Base-by-base conservation (phyloP, 2,329 filamentous ascomycete genomes). In the Aspergillus brasiliensis region DNA sequence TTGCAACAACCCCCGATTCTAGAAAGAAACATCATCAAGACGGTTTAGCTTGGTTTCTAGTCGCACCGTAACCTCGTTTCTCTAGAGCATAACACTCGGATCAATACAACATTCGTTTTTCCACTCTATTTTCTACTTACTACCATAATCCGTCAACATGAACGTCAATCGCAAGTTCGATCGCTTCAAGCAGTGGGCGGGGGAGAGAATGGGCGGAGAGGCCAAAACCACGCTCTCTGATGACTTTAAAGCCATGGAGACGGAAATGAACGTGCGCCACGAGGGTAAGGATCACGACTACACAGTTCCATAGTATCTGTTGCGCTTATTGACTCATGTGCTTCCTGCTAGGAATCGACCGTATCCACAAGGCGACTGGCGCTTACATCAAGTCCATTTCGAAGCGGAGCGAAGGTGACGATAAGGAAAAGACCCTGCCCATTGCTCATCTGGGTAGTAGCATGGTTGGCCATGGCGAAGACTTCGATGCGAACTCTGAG, bases 161-260 rank as follows among this genome's bases (percentile, higher is more conserved):
- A 86, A 86, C 70, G 81, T 88, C 76, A 88, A 87, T 78, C 97
- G 96, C 83, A 97, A 96, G 76, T 87, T 98, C 75, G 94, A 93
- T 80, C 90, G 94, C 73, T 89, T 96, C 82, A 96, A 94, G 82
- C 94, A 98, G 89, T 98, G 94, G 94, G 92, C 93, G 38, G 92
- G 92, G 68, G 94, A 98, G 81, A 91, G 93, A 80, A 97, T 98
- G 91, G 94, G 94, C 69, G 87, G 86, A 66, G 93, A 97, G 78
- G 85, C 88, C 78, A 95, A 92, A 80, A 97, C 94, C 8, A 87
- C 84, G 74, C 87, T 92, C 65, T 90, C 91, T 0, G 92, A 98
- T 55, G 90, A 97, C 72, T 98, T 98, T 84, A 96, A 91, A 80
- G 85, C 86, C 61, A 81, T 98, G 69, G 93, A 98, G 79, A 83